Evolutionary conservation across 228 moss, liverwort and hornwort species (phyloP), one percentile per base, ranked within the genome.

Genomic region (Sphagnum fallax): DNA sequence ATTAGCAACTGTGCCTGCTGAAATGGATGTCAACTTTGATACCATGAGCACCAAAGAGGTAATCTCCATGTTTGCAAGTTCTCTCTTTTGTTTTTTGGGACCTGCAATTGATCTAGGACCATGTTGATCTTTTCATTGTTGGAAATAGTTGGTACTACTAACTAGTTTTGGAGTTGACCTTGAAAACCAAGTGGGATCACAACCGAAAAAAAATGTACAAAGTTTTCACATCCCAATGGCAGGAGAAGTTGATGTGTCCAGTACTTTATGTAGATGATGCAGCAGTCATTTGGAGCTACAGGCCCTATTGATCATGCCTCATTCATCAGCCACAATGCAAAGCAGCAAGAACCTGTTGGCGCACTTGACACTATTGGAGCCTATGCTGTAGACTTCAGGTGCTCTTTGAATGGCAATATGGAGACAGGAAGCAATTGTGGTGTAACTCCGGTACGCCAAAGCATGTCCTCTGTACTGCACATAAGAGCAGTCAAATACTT

Each of bases 1-100:
- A 64, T 65, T 87, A 76, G 87, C 87, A 76, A 74, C 87, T 69
- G 83, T 87, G 68, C 78, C 75, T 69, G 83, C 83, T 10, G 73
- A 73, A 6, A 74, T 80, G 12, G 87, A 87, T 5, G 80, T 87
- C 67, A 83, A 81, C 71, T 71, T 83, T 47, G 86, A 87, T 63
- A 76, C 65, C 67, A 61, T 87, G 52, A 52, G 83, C 52, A 69
- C 74, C 69, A 87, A 80, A 74, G 82, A 87, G 80, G 86, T 83
- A 76, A 2, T 32, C 32, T 32, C 32, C 32, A 65, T 16, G 51
- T 4, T 47, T 47, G 2, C 48, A 48, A 47, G 64, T 12, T 8
- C 32, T 47, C 4, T 63, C 10, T 6, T 16, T 48, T 65, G 50
- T 65, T 16, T 55, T 55, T 8, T 55, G 0, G 55, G 55, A 55